Percentiles rank a stretch among this genome's conserved stretches.
Conservation (phyloP, 352 stramenopile species). For the Saprolegnia diclina region DNA sequence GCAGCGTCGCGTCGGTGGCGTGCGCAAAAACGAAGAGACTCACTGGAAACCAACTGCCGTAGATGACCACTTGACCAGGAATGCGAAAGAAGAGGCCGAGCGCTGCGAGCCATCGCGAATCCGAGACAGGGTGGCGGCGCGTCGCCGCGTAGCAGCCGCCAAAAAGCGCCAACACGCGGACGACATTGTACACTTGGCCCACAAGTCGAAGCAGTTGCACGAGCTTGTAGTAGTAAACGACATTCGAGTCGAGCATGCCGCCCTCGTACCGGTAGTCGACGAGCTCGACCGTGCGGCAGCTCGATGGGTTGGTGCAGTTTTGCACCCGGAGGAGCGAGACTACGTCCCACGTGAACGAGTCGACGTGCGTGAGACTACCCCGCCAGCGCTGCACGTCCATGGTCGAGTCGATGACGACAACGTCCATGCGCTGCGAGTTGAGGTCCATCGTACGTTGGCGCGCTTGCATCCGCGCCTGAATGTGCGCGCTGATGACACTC, state of each 20-base stretch:
- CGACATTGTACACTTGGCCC: conserved; percentile 13
- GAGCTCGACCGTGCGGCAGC: neutral
- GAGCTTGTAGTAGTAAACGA: neutral
- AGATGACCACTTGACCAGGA: conserved; percentile 12
- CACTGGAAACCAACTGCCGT: conserved; percentile 7
- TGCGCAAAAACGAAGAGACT: neutral
- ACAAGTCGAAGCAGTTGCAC: conserved; percentile 2
- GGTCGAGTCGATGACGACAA: neutral
- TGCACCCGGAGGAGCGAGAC: neutral
- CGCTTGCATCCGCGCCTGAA: neutral
- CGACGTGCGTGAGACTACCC: neutral
- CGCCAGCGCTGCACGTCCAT: neutral
- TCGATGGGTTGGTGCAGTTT: neutral
- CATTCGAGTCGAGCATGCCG: neutral
- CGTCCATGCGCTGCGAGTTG: neutral
- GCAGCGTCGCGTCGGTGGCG: neutral
- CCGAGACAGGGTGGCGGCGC: neutral
- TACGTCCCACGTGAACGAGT: neutral
- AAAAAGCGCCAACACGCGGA: neutral
- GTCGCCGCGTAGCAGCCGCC: neutral
- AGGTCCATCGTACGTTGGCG: neutral
- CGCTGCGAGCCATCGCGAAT: neutral
- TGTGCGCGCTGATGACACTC: neutral
- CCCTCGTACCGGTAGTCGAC: conserved; percentile 11
- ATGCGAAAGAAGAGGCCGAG: neutral